Percentiles rank a stretch among this genome's conserved stretches.
Conservation (phyloP, 768 basidiomycete species). For the Tulasnella sp. region DNA sequence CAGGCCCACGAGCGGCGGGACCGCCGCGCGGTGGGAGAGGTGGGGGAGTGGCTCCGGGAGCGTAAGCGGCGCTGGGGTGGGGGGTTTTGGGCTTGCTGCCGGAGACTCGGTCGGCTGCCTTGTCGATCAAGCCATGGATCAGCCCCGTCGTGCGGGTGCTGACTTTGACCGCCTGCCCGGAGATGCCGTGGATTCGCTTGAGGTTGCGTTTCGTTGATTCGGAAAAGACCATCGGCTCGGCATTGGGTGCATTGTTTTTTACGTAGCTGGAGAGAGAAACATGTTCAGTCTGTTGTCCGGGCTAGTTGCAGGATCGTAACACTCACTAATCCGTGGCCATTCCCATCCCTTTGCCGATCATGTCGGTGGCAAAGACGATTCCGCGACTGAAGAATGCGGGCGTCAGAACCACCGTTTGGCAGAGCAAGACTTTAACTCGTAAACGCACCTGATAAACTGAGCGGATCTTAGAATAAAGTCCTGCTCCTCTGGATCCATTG, state of each 20-base stretch:
- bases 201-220: slow-evolving; percentile 62
- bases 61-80: slow-evolving; percentile 26
- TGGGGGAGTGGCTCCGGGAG: slow-evolving; percentile 37
- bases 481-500: slow-evolving; percentile 66
- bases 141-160: slow-evolving; percentile 63
- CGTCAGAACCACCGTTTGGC: not conserved
- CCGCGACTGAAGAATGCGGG: slow-evolving; percentile 54
- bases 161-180: slow-evolving; percentile 66
- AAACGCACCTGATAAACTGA: slow-evolving; percentile 61
- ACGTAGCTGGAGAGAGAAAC: slow-evolving; percentile 50
- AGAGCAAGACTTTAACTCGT: not conserved
- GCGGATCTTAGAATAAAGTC: slow-evolving; percentile 69
- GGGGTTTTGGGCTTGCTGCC: slow-evolving; percentile 34
- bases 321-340: slow-evolving; percentile 56
- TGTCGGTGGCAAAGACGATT: slow-evolving; percentile 66
- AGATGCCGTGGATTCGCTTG: slow-evolving; percentile 63
- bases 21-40: slow-evolving; percentile 46
- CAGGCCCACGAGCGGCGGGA: not conserved
- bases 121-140: slow-evolving; percentile 64
- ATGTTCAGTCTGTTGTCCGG: not conserved
- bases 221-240: slow-evolving; percentile 62
- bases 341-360: slow-evolving; percentile 64
- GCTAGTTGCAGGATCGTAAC: not conserved
- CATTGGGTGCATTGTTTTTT: slow-evolving; percentile 56
- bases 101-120: slow-evolving; percentile 55